phyloP scores from a whole-genome alignment of 306 rosid species.

The Castanospermum australe region DNA sequence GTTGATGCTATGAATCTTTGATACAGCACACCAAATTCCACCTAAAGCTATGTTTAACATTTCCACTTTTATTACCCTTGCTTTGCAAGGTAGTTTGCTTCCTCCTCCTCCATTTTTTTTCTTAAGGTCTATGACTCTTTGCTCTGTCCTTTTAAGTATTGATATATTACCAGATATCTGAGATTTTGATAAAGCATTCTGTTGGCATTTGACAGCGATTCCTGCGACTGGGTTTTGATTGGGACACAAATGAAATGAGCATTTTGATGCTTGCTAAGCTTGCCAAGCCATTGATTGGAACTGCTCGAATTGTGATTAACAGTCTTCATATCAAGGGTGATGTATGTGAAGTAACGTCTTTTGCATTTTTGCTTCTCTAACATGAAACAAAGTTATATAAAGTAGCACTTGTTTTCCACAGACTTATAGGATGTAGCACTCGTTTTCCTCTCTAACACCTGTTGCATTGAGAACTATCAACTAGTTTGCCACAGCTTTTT shows the following conservation, averaged over 20 bases:
- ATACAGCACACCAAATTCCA: neutral
- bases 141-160: conserved; percentile 4
- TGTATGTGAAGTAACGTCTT: conserved; percentile 55
- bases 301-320: conserved; percentile 92
- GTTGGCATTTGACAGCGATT: conserved; percentile 55
- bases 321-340: conserved; percentile 96
- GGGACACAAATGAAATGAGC: conserved; percentile 96
- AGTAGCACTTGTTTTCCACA: too few species aligned
- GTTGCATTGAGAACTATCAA: neutral
- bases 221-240: conserved; percentile 83
- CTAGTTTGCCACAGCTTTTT: neutral
- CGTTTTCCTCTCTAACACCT: too few species aligned
- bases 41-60: neutral
- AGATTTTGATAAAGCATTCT: conserved; percentile 29
- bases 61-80: neutral
- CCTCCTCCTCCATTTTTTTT: conserved; percentile 7
- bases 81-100: neutral
- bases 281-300: conserved; percentile 81
- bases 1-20: neutral
- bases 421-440: too few species aligned
- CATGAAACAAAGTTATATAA: neutral
- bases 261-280: conserved; percentile 87
- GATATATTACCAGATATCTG: conserved; percentile 1
- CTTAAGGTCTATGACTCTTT: neutral
- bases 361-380: conserved; percentile 14